A percentile compares a stretch with the other conserved stretches of the same genome.
Conservation (phyloP, 1,284 basidiomycete genomes). For the Schizopora paradoxa region DNA sequence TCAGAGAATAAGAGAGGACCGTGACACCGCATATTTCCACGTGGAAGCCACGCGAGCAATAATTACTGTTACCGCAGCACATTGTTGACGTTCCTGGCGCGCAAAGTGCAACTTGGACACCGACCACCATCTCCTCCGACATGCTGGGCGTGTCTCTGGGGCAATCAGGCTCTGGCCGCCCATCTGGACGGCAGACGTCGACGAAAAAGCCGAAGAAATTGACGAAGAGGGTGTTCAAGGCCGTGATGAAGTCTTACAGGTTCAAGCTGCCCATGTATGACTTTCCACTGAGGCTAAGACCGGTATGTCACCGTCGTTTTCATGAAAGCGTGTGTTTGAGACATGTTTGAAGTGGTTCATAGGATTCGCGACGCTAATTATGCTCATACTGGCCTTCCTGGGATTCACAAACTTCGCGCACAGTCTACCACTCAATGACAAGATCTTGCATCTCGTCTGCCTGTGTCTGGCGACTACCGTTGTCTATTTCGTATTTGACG, state of each 20-base stretch:
- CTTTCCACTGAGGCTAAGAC: conserved; percentile 65
- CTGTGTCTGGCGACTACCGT: conserved; percentile 72
- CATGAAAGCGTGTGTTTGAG: conserved; percentile 4
- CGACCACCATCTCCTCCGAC: no score
- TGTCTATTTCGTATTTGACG: conserved; percentile 85
- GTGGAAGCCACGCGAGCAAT: no score
- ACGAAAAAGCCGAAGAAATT: conserved; percentile 26
- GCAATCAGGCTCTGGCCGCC: no score
- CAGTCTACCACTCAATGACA: conserved; percentile 72
- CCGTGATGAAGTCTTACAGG: conserved; percentile 51
- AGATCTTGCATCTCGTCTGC: conserved; percentile 80
- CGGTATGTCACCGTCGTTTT: conserved; percentile 40
- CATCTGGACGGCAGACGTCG: no score
- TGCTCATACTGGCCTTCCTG: conserved; percentile 62
- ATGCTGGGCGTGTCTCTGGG: no score
- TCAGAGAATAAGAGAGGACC: no score
- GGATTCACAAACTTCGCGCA: conserved; percentile 68
- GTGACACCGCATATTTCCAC: no score
- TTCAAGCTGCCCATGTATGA: conserved; percentile 60
- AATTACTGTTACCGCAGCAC: no score
- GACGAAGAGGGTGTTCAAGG: conserved; percentile 36
- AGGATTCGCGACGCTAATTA: conserved; percentile 55
- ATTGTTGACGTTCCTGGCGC: no score
- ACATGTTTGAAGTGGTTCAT: conserved; percentile 60
- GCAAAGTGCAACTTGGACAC: no score